Conservation (phyloP, 768 basidiomycete species). For the Mrakia frigida region DNA sequence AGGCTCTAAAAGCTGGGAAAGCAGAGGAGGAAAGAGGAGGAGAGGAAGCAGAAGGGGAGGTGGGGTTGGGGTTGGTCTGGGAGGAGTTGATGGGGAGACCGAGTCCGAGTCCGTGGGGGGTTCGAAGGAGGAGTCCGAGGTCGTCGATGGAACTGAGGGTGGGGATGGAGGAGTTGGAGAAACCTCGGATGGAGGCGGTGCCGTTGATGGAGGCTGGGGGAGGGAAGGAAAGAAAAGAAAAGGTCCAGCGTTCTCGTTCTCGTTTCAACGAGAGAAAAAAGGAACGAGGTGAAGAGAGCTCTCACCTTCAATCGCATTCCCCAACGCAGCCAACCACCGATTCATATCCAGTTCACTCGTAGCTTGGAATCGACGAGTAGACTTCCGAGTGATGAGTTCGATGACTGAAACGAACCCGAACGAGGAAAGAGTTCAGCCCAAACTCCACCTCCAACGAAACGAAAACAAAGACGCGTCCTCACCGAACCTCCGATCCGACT, state of each 20-base stretch:
- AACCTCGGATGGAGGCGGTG: constrained; percentile 28
- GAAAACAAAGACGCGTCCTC: background rate
- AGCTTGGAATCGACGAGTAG: constrained; percentile 28
- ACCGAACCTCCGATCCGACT: constrained; percentile 31
- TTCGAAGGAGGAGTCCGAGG: constrained; percentile 20
- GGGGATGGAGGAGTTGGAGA: background rate
- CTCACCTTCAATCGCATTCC: constrained; percentile 26
- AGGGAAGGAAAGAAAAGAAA: background rate
- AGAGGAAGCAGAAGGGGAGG: background rate
- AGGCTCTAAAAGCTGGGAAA: constrained; percentile 24
- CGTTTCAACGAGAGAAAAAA: background rate
- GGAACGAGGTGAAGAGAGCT: background rate
- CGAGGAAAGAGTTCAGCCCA: too few species aligned
- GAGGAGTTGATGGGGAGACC: background rate
- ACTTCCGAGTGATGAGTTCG: constrained; percentile 28
- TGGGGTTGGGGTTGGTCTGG: background rate
- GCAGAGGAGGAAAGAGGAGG: background rate
- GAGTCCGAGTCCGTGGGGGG: constrained; percentile 15
- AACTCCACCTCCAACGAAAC: too few species aligned
- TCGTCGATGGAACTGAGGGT: constrained; percentile 26
- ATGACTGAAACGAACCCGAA: background rate
- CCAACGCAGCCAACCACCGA: constrained; percentile 30
- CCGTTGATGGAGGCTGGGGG: constrained; percentile 28
- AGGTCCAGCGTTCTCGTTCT: too few species aligned
- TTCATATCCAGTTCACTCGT: constrained; percentile 30